Conservation (phyloP, 2,329 filamentous ascomycete genomes). For the Alternaria infectoria region DNA sequence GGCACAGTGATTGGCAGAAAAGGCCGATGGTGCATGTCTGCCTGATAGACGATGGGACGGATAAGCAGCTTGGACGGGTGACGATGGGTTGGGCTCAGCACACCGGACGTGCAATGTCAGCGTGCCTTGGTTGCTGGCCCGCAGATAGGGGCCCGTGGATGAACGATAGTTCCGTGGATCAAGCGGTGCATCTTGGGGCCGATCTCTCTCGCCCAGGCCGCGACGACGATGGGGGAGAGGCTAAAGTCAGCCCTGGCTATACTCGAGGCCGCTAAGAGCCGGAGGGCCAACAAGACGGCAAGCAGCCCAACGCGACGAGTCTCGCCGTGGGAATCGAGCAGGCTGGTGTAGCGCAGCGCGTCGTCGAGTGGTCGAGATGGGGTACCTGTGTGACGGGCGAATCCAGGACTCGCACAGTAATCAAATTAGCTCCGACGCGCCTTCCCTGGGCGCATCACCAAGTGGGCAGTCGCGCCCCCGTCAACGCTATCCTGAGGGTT, state of each 20-base stretch:
- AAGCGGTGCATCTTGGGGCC: conserved; percentile 13
- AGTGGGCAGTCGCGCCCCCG: conserved; percentile 10
- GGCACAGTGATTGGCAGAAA: conserved; percentile 20
- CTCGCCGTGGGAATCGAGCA: background rate
- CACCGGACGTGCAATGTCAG: background rate
- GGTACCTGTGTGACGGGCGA: conserved; percentile 27
- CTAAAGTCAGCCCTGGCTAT: conserved; percentile 8
- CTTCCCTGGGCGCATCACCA: conserved; percentile 11
- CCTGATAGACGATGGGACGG: conserved; percentile 18
- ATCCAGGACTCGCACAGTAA: conserved; percentile 21
- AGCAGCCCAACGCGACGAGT: background rate
- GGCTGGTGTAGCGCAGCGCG: background rate
- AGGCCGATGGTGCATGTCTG: conserved; percentile 16
- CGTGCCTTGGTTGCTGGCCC: background rate
- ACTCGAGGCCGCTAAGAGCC: conserved; percentile 3
- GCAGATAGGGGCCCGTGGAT: conserved; percentile 4
- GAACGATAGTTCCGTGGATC: conserved; percentile 25
- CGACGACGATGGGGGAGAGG: background rate
- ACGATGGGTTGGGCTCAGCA: conserved; percentile 2
- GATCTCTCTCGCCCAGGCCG: conserved; percentile 18
- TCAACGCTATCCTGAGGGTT: background rate
- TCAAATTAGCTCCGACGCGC: conserved; percentile 30
- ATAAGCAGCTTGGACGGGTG: background rate
- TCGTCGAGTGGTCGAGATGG: background rate
- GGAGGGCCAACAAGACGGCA: background rate